phyloP scores from a whole-genome alignment of 148 eudicot genomes.

The Camellia lanceoleosa region DNA sequence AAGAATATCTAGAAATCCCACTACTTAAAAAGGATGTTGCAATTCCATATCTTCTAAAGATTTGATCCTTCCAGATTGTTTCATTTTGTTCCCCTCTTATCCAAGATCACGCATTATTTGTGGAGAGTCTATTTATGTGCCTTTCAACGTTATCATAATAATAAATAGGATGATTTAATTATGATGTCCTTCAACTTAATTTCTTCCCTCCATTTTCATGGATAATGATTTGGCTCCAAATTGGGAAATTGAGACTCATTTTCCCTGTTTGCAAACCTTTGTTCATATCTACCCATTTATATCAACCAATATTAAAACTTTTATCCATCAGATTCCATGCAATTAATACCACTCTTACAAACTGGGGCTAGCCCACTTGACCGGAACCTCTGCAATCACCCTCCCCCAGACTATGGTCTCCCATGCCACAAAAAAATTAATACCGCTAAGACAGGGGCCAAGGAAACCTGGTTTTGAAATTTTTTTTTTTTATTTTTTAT shows the following conservation, averaged over 20 bases:
- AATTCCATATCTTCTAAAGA: background rate
- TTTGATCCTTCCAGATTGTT: background rate
- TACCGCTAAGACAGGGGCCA: background rate
- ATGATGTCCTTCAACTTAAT: background rate
- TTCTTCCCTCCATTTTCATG: background rate
- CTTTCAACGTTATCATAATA: background rate
- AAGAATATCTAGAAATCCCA: background rate
- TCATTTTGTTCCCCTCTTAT: background rate
- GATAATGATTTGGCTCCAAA: background rate
- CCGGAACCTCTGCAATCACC: too few relatives aligned
- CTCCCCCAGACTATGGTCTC: too few relatives aligned
- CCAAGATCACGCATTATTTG: background rate
- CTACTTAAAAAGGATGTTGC: background rate
- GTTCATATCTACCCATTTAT: background rate
- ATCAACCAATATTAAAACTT: background rate
- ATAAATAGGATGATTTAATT: background rate
- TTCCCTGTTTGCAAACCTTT: background rate
- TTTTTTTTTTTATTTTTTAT: too few relatives aligned
- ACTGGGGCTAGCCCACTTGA: too few relatives aligned
- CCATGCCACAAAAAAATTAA: too few relatives aligned
- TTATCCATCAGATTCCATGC: background rate
- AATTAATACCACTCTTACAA: too few relatives aligned
- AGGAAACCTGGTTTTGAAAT: background rate
- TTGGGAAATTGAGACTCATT: background rate
- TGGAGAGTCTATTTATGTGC: background rate